Base-by-base conservation (phyloP, 2,329 filamentous ascomycete species). In the Metarhizium brunneum region DNA sequence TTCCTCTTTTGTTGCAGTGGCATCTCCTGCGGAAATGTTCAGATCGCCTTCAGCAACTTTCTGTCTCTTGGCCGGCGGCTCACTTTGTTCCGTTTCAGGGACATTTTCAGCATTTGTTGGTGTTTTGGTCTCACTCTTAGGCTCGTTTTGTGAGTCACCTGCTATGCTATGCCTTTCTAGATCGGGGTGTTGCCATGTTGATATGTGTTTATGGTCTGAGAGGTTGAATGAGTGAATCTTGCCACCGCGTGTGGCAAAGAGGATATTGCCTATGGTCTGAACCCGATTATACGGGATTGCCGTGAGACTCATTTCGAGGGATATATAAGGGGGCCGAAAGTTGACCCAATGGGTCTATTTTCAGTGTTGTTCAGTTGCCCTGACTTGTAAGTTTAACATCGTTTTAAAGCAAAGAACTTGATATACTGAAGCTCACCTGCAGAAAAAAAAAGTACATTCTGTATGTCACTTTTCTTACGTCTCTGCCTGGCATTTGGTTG, bases 221-320 rank as follows among this genome's bases (percentile, higher is more conserved):
- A 85, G 71, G 64, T 76, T 77, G 67, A 90, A 86, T 2, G 83
- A 81, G 64, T 89, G 81, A 54, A 96, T 81, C 62, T 79, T 82
- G 50, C 85, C 81, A 14, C 89, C 90, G 58, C 85, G 84, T 30
- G 89, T 88, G 42, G 87, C 88, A 62, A 95, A 78, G 18, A 96
- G 69, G 20, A 87, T 70, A 61, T 78, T 69, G 49, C 79, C 79
- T 57, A 73, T 72, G 40, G 71, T 76, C 60, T 77, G 75, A 50
- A 90, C 70, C 62, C 82, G 80, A 63, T 87, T 86, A 63, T 87
- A 87, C n/a, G 86, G 85, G 56, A 81, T 66, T 7, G 43, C n/a
- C 10, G 25, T 52, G 50, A 57, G 40, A 51, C 50, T 56, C 56
- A 57, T 57, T 2, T 48, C 50, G 18, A 48, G 6, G 18, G 3